phyloP scores from a whole-genome alignment of 495 filamentous ascomycete genomes.

The Apodospora peruviana region DNA sequence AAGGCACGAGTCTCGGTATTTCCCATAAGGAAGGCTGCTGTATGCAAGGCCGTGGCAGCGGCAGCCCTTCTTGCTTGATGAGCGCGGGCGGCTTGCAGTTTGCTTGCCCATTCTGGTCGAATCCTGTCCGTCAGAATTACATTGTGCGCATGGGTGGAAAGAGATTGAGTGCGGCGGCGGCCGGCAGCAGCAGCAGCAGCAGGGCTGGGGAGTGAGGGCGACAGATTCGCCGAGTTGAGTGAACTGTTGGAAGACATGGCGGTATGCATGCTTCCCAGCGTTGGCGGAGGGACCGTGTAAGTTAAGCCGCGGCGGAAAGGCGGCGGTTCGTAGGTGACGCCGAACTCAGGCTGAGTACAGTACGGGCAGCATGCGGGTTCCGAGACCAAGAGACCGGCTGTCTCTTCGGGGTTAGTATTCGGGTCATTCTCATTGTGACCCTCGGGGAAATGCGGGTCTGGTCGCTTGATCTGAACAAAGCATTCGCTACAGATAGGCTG shows the following conservation, averaged over 20 bases:
- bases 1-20: constrained; percentile 44
- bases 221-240: constrained; percentile 38
- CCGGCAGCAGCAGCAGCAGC: constrained; percentile 6
- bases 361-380: constrained; percentile 94
- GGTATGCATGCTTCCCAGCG: constrained; percentile 46
- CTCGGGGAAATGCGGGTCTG: constrained; percentile 92
- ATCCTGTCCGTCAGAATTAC: constrained; percentile 91
- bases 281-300: constrained; percentile 50
- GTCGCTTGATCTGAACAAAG: constrained; percentile 97
- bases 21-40: constrained; percentile 88
- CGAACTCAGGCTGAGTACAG: constrained; percentile 91
- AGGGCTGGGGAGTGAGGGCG: constrained; percentile 27
- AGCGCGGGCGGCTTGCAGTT: constrained; percentile 75
- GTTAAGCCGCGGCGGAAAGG: constrained; percentile 79
- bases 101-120: constrained; percentile 90
- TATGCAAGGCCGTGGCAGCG: constrained; percentile 90
- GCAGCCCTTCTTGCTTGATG: constrained; percentile 83
- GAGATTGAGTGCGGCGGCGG: constrained; percentile 67
- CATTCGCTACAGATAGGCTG: constrained; percentile 98
- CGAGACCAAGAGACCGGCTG: constrained; percentile 67
- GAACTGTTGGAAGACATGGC: constrained; percentile 63
- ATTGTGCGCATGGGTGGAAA: constrained; percentile 70
- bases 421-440: constrained; percentile 55
- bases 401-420: constrained; percentile 42
- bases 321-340: constrained; percentile 84